phyloP scores from a whole-genome alignment of 441 rosid genomes.

The Populus hybrid region DNA sequence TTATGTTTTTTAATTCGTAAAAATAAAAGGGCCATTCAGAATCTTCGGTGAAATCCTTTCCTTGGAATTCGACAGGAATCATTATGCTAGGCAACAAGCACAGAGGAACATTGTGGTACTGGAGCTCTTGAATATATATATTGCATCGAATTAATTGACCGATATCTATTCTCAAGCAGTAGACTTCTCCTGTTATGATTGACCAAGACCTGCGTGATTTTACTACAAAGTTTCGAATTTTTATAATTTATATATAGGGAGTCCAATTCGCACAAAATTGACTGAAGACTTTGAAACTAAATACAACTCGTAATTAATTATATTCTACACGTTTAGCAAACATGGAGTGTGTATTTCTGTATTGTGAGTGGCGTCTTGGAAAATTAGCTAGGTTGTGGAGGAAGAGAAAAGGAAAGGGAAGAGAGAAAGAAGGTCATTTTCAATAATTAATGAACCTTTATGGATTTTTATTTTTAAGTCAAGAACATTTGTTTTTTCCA shows the following conservation, averaged over 20 bases:
- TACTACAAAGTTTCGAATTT: background rate
- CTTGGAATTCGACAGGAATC: no score
- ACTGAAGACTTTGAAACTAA: background rate
- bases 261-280: background rate
- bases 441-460: constrained; percentile 11
- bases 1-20: no score
- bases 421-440: constrained; percentile 6
- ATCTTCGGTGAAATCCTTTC: no score
- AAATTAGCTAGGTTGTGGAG: background rate
- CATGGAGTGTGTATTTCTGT: background rate
- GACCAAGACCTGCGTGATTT: background rate
- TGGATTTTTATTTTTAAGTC: background rate
- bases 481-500: background rate
- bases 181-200: background rate
- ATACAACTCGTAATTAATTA: background rate
- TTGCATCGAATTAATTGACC: no score
- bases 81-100: no score
- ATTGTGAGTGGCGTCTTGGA: background rate
- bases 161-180: no score
- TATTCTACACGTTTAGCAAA: background rate
- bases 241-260: background rate
- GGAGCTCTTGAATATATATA: no score
- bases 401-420: background rate
- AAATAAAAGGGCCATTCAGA: no score
- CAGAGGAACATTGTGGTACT: no score